A percentile compares a stretch with the other conserved stretches of the same genome.
Conservation (phyloP, 768 basidiomycete genomes). For the Rhodosporidiobolus sp. region DNA sequence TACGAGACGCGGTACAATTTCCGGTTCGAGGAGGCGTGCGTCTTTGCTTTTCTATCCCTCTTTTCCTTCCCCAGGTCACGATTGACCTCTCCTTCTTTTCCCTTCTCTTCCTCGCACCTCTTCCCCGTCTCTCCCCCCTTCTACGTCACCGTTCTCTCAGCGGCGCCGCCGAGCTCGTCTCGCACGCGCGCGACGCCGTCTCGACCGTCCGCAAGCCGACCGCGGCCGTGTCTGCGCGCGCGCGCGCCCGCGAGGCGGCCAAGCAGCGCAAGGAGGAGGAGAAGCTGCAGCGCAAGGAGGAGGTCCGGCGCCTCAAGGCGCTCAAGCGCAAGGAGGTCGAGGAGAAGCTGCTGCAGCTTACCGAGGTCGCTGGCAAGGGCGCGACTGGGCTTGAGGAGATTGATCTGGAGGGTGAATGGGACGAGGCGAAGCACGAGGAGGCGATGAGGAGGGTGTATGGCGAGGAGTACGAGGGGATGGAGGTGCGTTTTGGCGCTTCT, state of each 20-base stretch:
- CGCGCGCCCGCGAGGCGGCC: slow-evolving; percentile 74
- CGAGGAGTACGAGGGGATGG: slow-evolving; percentile 52
- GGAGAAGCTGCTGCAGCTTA: slow-evolving; percentile 69
- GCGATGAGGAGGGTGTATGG: slow-evolving; percentile 77
- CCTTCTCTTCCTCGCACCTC: neutral
- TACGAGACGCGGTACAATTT: slow-evolving; percentile 98
- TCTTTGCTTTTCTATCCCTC: slow-evolving; percentile 38
- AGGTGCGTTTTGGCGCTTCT: slow-evolving; percentile 37
- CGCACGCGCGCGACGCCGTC: slow-evolving; percentile 68
- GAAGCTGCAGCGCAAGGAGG: slow-evolving; percentile 67
- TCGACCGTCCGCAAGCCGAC: slow-evolving; percentile 47
- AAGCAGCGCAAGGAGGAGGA: slow-evolving; percentile 78
- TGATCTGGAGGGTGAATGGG: slow-evolving; percentile 90
- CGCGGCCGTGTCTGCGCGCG: slow-evolving; percentile 68
- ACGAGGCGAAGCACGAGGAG: slow-evolving; percentile 74
- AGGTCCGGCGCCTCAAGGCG: slow-evolving; percentile 72
- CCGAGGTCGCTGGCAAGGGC: slow-evolving; percentile 64
- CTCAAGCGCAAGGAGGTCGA: slow-evolving; percentile 81
- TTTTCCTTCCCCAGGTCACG: neutral
- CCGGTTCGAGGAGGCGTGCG: slow-evolving; percentile 92
- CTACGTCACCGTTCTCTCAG: slow-evolving; percentile 48
- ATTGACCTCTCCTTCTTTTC: neutral
- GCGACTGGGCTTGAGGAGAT: slow-evolving; percentile 56
- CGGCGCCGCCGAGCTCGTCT: slow-evolving; percentile 62
- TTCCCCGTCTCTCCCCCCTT: neutral